phyloP scores from a whole-genome alignment of 768 basidiomycete genomes.

The Hericium rajendrae region DNA sequence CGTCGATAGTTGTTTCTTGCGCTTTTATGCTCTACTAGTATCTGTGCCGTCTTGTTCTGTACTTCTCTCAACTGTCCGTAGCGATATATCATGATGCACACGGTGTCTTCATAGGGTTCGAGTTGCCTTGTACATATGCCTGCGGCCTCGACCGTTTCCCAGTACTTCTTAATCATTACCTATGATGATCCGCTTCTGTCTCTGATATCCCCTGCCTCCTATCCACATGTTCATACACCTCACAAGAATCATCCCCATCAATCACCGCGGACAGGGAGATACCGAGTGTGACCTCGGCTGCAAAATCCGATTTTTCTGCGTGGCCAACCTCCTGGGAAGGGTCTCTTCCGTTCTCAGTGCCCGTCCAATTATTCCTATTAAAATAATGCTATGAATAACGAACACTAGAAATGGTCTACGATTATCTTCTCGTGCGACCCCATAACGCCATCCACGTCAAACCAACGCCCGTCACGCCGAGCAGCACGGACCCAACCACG shows the following conservation, averaged over 20 bases:
- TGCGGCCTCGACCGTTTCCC: constrained; percentile 7
- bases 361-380: not conserved
- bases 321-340: constrained; percentile 12
- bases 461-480: constrained; percentile 5
- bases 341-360: not conserved
- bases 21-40: not conserved
- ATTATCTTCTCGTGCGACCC: constrained; percentile 10
- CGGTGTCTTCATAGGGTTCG: constrained; percentile 16
- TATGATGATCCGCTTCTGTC: constrained; percentile 1
- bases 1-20: not conserved
- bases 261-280: constrained; percentile 11
- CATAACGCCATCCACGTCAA: constrained; percentile 14
- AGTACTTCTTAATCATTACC: constrained; percentile 1
- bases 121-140: constrained; percentile 13
- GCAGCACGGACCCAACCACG: constrained; percentile 16
- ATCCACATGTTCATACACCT: not conserved
- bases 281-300: constrained; percentile 5
- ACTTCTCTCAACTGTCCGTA: constrained; percentile 8
- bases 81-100: constrained; percentile 15
- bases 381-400: constrained; percentile 2
- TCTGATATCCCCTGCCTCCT: constrained; percentile 2
- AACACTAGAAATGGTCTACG: constrained; percentile 10
- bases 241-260: constrained; percentile 4
- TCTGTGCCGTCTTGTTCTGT: not conserved
- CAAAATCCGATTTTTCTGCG: constrained; percentile 7